Base-by-base conservation (phyloP, 768 basidiomycete genomes). In the Gelatoporia subvermispora region DNA sequence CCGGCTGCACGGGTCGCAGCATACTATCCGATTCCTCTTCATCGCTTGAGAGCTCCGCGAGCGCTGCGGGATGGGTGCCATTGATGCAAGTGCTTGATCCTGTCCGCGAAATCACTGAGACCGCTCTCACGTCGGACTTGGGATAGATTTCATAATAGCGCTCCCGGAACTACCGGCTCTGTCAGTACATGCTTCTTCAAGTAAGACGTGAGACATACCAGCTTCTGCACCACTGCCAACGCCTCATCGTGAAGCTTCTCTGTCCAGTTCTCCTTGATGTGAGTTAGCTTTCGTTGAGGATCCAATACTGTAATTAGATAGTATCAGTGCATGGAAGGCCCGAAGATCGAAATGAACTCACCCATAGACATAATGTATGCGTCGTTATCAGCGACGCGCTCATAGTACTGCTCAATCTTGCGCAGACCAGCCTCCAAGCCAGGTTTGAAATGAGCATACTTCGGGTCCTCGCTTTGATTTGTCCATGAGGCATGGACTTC, bases 341-440 rank as follows among this genome's bases (percentile, higher is more conserved):
- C 50, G 34, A 37, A 24, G 15, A 10, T 3, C 3, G 23, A 16
- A 43, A 22, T 20, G 20, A 20, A 55, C 64, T 7, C 45, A 72
- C 66, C 52, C 60, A 72, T 69, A 1, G 63, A 53, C 21, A 70
- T 46, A 11, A 66, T 59, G 45, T 68, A 65, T 10, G 65, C n/a
- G n/a, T n/a, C n/a, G n/a, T n/a, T n/a, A n/a, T n/a, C n/a, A n/a
- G n/a, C n/a, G n/a, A n/a, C n/a, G 64, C 46, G 63, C 56, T 64
- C 52, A 51, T 72, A 70, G 46, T 72, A 70, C 23, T 66, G 57
- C n/a, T 54, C 46, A 17, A 72, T 53, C 52, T 72, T 73, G 1
- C 50, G 41, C 18, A 59, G 45, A 2, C 56, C 71, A 1, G 60
- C 61, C 9, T 56, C 35, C 7, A 71, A 45, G 4, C 59, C 64